A percentile compares a stretch with the other conserved stretches of the same genome.
These are phyloP conservation scores for Plasmodium sp. DNA, from an alignment of 169 alveolate genomes.

Conservation along the genomic window DNA sequence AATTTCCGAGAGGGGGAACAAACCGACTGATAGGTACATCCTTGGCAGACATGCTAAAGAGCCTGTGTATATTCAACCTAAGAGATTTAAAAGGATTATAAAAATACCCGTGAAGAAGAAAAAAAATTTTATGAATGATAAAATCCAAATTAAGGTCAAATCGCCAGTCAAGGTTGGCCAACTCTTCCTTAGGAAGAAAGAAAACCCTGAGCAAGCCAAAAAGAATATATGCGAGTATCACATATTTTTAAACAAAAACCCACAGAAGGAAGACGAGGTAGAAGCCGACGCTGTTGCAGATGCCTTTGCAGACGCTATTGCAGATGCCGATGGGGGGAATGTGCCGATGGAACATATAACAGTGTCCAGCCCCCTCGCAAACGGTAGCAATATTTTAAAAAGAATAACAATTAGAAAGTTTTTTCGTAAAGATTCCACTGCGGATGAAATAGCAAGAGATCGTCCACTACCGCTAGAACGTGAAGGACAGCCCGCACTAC, in stretches of 20 bases:
- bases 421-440: neutral
- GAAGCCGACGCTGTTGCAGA: neutral
- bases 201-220: neutral
- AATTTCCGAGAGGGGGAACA: neutral
- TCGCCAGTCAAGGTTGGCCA: slow-evolving; percentile 11
- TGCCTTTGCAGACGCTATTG: neutral
- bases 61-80: slow-evolving; percentile 6
- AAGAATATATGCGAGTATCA: slow-evolving; percentile 1
- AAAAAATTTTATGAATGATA: slow-evolving; percentile 1
- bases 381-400: neutral
- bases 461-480: neutral
- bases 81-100: slow-evolving; percentile 24
- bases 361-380: slow-evolving; percentile 6
- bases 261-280: neutral
- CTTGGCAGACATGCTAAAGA: neutral
- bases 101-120: slow-evolving; percentile 32
- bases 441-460: neutral
- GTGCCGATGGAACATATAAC: neutral
- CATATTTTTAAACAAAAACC: slow-evolving; percentile 16
- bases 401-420: slow-evolving; percentile 26
- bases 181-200: neutral
- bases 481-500: neutral
- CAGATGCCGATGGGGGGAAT: neutral
- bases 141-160: neutral
- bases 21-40: neutral